Conservation (phyloP, 23 red algal genomes). For the Agarophyton chilense region DNA sequence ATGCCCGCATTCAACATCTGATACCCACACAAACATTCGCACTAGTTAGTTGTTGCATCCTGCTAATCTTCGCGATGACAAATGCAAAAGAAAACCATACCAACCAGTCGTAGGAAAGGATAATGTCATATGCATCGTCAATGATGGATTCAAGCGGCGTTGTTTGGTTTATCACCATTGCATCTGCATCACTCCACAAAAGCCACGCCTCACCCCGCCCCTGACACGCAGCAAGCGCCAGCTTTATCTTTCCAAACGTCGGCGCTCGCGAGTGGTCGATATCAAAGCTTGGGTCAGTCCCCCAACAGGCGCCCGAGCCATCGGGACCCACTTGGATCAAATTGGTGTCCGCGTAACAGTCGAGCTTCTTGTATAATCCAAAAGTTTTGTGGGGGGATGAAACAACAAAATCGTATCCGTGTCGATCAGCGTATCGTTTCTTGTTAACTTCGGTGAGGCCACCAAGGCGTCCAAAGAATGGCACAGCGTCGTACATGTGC, state of each 20-base stretch:
- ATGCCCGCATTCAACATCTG: conserved; percentile 90
- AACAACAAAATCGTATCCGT: conserved; percentile 74
- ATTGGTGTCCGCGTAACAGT: conserved; percentile 4
- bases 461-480: conserved; percentile 79
- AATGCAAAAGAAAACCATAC: not conserved
- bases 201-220: conserved; percentile 77
- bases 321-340: conserved; percentile 16
- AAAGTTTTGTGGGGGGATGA: conserved; percentile 48
- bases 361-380: conserved; percentile 64
- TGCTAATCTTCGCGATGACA: not conserved
- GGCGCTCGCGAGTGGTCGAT: conserved; percentile 71
- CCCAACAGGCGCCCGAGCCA: conserved; percentile 40
- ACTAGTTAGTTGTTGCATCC: not conserved
- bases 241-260: conserved; percentile 89
- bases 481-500: conserved; percentile 81
- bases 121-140: conserved; percentile 81
- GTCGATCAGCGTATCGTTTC: conserved; percentile 69
- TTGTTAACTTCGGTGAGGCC: conserved; percentile 73
- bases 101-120: conserved; percentile 88
- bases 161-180: conserved; percentile 86
- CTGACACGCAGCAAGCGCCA: conserved; percentile 75
- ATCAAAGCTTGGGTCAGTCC: conserved; percentile 26
- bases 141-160: conserved; percentile 76
- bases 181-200: conserved; percentile 91
- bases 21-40: not conserved